phyloP scores from a whole-genome alignment of 805 yeast species.

The Candida xiaguanensis region DNA sequence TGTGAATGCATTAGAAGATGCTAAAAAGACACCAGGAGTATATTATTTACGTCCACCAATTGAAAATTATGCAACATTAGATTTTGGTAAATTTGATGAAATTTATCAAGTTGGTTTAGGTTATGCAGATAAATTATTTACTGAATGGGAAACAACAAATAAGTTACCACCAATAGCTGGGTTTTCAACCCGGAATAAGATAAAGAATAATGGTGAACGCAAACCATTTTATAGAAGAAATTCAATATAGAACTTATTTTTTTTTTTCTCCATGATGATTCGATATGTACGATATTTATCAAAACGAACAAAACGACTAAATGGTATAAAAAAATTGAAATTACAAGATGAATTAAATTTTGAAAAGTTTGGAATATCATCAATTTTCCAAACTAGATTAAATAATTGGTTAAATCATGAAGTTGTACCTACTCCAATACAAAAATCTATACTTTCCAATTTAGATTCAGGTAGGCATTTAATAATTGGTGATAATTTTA shows the following conservation, averaged over 20 bases:
- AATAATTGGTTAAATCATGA: conserved; percentile 12
- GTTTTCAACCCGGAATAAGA: conserved; percentile 17
- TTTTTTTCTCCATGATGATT: neutral
- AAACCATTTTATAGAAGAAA: conserved; percentile 50
- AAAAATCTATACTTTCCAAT: conserved; percentile 16
- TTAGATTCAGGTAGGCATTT: conserved; percentile 16
- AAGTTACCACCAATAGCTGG: conserved; percentile 65
- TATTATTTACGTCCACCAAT: conserved; percentile 91
- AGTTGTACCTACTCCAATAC: conserved; percentile 18
- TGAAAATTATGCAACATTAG: conserved; percentile 86
- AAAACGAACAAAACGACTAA: neutral
- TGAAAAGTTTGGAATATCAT: conserved; percentile 19
- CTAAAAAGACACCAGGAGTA: conserved; percentile 81
- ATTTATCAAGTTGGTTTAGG: conserved; percentile 75
- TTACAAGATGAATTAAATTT: conserved; percentile 12
- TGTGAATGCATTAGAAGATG: conserved; percentile 86
- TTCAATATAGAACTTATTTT: conserved; percentile 41
- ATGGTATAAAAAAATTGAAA: neutral
- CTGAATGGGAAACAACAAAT: conserved; percentile 48
- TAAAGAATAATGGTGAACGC: conserved; percentile 18
- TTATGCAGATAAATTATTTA: conserved; percentile 62
- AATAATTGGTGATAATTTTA: conserved; percentile 12
- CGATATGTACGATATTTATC: neutral
- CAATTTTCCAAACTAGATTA: conserved; percentile 19
- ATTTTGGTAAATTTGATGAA: conserved; percentile 88